Conservation (phyloP, 2,329 filamentous ascomycete genomes). For the Dactylellina sp. region DNA sequence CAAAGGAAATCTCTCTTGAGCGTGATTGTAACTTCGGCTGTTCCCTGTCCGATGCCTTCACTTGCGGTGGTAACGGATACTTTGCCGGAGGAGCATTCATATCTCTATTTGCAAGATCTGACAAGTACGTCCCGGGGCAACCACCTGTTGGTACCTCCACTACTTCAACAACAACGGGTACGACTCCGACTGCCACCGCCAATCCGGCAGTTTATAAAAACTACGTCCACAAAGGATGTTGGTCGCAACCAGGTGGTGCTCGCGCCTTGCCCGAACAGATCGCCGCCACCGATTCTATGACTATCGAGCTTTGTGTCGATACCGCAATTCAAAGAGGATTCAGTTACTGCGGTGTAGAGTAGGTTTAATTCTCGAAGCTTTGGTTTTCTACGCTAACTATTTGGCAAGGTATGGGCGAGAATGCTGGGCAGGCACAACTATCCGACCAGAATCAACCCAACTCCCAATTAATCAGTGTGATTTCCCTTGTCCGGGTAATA, state of each 20-base stretch:
- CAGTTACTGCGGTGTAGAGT: constrained; percentile 63
- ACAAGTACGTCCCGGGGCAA: constrained; percentile 59
- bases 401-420: constrained; percentile 56
- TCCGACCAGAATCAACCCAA: constrained; percentile 2
- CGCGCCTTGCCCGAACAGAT: constrained; percentile 27
- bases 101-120: constrained; percentile 66
- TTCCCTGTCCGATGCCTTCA: constrained; percentile 50
- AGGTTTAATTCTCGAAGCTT: not conserved
- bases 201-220: constrained; percentile 36
- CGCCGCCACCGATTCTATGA: constrained; percentile 58
- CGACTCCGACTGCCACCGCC: constrained; percentile 20
- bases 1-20: constrained; percentile 64
- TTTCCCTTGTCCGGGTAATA: constrained; percentile 67
- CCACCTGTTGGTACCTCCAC: constrained; percentile 27
- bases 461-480: constrained; percentile 65
- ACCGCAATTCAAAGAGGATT: constrained; percentile 61
- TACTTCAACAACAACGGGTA: constrained; percentile 52
- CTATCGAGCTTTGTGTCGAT: constrained; percentile 61
- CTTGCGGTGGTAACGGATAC: constrained; percentile 69
- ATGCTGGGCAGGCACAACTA: constrained; percentile 36
- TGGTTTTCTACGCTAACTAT: not conserved
- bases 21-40: constrained; percentile 61
- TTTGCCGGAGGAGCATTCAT: constrained; percentile 64
- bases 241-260: constrained; percentile 9
- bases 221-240: constrained; percentile 48